Evolutionary conservation across 495 filamentous ascomycete genomes (phyloP).

Genomic region (Pyronema domesticum): DNA sequence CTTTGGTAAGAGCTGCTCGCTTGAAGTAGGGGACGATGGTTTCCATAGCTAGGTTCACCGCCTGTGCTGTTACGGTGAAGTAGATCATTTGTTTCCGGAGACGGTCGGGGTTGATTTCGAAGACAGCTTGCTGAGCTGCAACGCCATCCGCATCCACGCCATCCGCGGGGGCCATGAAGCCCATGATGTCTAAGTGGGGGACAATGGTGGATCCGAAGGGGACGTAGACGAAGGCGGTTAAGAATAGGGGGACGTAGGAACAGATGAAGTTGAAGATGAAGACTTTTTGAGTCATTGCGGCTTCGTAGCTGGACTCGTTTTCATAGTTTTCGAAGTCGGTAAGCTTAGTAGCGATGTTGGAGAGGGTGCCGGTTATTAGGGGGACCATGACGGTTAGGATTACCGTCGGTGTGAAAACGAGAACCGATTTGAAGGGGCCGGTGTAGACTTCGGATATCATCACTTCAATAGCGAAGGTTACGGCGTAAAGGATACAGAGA

Average conservation of each 20-base stretch:
- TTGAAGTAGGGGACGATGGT: constrained; percentile 72
- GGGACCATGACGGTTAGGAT: constrained; percentile 69
- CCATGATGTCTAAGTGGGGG: constrained; percentile 78
- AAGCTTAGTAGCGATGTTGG: constrained; percentile 55
- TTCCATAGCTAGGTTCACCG: constrained; percentile 74
- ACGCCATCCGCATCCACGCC: not conserved
- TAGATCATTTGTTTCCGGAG: constrained; percentile 89
- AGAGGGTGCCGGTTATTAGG: constrained; percentile 57
- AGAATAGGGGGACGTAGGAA: constrained; percentile 77
- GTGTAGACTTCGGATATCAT: constrained; percentile 90
- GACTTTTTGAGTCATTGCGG: constrained; percentile 69
- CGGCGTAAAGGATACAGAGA: constrained; percentile 64
- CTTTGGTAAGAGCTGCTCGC: constrained; percentile 51
- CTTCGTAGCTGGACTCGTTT: constrained; percentile 44
- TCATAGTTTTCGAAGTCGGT: constrained; percentile 88
- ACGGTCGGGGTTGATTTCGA: constrained; percentile 68
- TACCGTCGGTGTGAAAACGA: constrained; percentile 82
- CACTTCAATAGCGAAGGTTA: constrained; percentile 86
- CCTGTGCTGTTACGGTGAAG: constrained; percentile 88
- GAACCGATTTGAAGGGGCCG: constrained; percentile 66
- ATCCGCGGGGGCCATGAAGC: constrained; percentile 41
- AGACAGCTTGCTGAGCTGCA: constrained; percentile 32
- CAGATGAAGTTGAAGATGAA: constrained; percentile 97
- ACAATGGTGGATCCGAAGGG: constrained; percentile 78
- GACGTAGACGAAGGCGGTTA: constrained; percentile 93